A percentile compares a stretch with the other conserved stretches of the same genome.
Evolutionary conservation across 306 rosid genomes (phyloP).

Genomic region (Citrullus mucosospermus): DNA sequence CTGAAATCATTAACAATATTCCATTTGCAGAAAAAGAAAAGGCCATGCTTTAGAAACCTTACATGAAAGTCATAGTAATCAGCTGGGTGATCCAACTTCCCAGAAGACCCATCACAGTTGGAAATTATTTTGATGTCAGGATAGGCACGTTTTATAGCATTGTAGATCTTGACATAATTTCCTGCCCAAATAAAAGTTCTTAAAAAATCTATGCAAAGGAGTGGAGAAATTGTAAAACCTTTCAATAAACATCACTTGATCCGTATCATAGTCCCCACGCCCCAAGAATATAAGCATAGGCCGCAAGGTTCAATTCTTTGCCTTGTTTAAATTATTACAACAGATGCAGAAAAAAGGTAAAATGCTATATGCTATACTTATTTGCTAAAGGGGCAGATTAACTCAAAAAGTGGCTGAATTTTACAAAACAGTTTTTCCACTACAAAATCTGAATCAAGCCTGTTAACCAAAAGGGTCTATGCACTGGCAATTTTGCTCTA

Average conservation of each 20-base stretch:
- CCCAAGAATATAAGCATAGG: background rate
- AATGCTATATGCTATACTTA: background rate
- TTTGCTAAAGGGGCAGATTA: background rate
- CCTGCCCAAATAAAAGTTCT: constrained; percentile 25
- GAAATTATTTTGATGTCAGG: constrained; percentile 83
- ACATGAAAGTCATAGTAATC: constrained; percentile 89
- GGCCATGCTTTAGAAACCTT: constrained; percentile 14
- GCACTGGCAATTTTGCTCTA: background rate
- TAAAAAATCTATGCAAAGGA: background rate
- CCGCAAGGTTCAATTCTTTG: background rate
- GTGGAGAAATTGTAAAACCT: background rate
- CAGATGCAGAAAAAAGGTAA: background rate
- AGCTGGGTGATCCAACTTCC: constrained; percentile 70
- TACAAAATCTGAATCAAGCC: background rate
- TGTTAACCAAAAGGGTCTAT: background rate
- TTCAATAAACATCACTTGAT: background rate
- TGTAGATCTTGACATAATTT: constrained; percentile 53
- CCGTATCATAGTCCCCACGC: background rate
- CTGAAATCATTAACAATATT: background rate
- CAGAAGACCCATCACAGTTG: constrained; percentile 74
- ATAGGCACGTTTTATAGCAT: constrained; percentile 53
- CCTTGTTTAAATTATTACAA: background rate
- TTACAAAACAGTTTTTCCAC: background rate
- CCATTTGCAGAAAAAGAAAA: constrained; percentile 5
- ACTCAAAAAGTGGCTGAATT: background rate